Evolutionary conservation across 2,329 filamentous ascomycete genomes (phyloP), one percentile per base, ranked within the genome.

Genomic region (Colletotrichum salicis): DNA sequence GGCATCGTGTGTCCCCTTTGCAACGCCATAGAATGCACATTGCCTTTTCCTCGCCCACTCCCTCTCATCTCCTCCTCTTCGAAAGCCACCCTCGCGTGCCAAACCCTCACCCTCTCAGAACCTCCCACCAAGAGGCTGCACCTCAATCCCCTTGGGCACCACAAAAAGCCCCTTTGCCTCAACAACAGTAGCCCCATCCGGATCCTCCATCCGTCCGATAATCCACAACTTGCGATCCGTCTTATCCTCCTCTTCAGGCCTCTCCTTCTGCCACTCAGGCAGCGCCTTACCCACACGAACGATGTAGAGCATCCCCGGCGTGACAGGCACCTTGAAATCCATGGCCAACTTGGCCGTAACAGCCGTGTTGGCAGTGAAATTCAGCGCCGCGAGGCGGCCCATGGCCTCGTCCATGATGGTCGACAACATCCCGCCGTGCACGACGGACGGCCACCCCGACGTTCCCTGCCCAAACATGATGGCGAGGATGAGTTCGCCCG

Each of bases 321-420:
- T 29, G 19, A 67, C 70, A 48, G 65, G 70, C 7, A 35, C 24
- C 60, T 64, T 62, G 66, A 73, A 73, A 35, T 72, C 61, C 27
- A 74, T 27, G 10, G 31, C 15, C 35, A 73, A 59, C 45, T 68
- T 72, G 3, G 71, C 71, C 11, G 71, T 73, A 3, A 73, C 71
- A 27, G 71, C 71, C 58, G 68, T 73, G 51, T 63, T 58, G 22
- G 70, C 70, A 11, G 31, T 12, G 27, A 72, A 72, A 3, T 12
- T 58, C 19, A 61, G 59, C 15, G 63, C 63, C 22, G 73, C 73
- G 45, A 73, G 57, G 45, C 73, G 70, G 12, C 80, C 80, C 77
- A 82, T 81, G 24, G 79, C 75, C 78, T 84, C 83, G 62, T 84
- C 83, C 55, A 82, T 72, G 67, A 84, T 69, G 15, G 82, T 76